These are phyloP conservation scores for Themeda triandra DNA, from an alignment of 176 grass and related monocot species.

Conservation along the genomic window DNA sequence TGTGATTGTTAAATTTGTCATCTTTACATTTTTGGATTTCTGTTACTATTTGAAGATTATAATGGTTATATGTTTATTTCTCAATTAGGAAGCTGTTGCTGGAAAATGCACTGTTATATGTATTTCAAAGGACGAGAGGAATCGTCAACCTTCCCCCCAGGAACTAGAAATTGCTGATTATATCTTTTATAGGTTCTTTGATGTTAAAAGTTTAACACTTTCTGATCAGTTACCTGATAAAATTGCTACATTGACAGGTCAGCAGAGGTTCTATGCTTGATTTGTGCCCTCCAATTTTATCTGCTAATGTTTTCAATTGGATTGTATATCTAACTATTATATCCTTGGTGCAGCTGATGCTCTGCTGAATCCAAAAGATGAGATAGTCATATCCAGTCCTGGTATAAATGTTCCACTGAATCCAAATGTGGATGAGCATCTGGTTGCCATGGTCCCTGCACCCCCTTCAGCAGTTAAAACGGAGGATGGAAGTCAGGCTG, in stretches of 20 bases:
- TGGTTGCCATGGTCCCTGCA: neutral
- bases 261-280: slow-evolving; percentile 14
- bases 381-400: slow-evolving; percentile 20
- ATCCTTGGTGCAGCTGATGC: slow-evolving; percentile 39
- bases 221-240: slow-evolving; percentile 53
- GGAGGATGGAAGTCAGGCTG: slow-evolving; percentile 20
- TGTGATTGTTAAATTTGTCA: slow-evolving; percentile 12
- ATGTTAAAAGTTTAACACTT: slow-evolving; percentile 51
- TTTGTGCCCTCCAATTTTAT: slow-evolving; percentile 12
- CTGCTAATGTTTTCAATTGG: slow-evolving; percentile 3
- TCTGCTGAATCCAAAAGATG: slow-evolving; percentile 63
- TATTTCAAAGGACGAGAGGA: slow-evolving; percentile 69
- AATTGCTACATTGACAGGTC: slow-evolving; percentile 56
- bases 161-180: slow-evolving; percentile 69
- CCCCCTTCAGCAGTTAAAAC: slow-evolving; percentile 2
- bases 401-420: neutral
- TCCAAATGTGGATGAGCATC: slow-evolving; percentile 6
- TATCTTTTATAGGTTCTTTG: slow-evolving; percentile 76
- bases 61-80: slow-evolving; percentile 11
- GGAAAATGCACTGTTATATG: slow-evolving; percentile 91
- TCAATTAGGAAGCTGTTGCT: slow-evolving; percentile 70
- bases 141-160: slow-evolving; percentile 57
- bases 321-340: neutral
- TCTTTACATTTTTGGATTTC: neutral
- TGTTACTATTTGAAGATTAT: slow-evolving; percentile 29